These are phyloP conservation scores for Chlamydomonas sp. DNA, from an alignment of 139 green algal genomes.

Conservation along the genomic window DNA sequence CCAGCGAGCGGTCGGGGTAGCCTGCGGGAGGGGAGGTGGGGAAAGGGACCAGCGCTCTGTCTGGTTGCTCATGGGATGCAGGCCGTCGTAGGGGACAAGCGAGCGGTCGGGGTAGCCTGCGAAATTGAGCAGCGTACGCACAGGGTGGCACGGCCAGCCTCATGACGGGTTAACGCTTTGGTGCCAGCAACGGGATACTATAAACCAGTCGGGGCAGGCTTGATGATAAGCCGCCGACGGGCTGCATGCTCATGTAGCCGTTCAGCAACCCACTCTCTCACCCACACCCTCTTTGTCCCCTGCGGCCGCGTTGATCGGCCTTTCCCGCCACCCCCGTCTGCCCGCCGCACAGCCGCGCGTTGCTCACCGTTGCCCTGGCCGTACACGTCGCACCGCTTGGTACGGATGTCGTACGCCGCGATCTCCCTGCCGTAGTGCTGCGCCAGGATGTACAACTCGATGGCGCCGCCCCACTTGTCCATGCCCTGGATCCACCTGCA, in stretches of 20 bases:
- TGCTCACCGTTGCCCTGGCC: slow-evolving; percentile 61
- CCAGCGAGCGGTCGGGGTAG: slow-evolving; percentile 64
- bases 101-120: too few species aligned
- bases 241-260: too few species aligned
- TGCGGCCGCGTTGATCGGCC: too few species aligned
- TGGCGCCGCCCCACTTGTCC: slow-evolving; percentile 88
- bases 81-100: not conserved
- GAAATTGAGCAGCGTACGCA: too few species aligned
- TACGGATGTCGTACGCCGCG: slow-evolving; percentile 93
- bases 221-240: too few species aligned
- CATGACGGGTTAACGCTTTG: too few species aligned
- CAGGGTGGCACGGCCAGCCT: too few species aligned
- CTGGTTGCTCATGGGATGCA: not conserved
- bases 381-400: slow-evolving; percentile 87
- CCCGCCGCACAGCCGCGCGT: not conserved
- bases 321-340: not conserved
- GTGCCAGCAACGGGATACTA: too few species aligned
- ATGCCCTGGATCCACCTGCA: slow-evolving; percentile 54
- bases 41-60: not conserved
- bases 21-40: slow-evolving; percentile 6
- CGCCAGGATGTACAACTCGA: slow-evolving; percentile 95
- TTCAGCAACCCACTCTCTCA: too few species aligned
- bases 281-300: too few species aligned
- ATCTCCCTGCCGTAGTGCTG: slow-evolving; percentile 82
- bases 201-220: too few species aligned